A percentile compares a stretch with the other conserved stretches of the same genome.
Evolutionary conservation across 306 rosid genomes (phyloP).

Genomic region (Rubus idaeus): DNA sequence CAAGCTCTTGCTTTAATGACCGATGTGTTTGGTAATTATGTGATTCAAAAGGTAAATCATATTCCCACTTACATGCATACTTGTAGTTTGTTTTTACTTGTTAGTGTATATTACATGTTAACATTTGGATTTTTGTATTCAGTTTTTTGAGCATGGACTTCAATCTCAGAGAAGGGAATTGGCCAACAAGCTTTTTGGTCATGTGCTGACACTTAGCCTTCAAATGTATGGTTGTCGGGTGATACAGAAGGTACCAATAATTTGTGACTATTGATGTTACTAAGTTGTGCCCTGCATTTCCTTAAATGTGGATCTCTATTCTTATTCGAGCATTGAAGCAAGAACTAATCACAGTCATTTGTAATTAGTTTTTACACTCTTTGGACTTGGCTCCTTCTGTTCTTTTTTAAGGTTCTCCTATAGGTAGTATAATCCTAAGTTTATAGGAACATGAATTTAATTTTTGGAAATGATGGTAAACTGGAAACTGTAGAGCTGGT

Average conservation of each 20-base stretch:
- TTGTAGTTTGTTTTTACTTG: neutral
- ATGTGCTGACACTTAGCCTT: slow-evolving; percentile 87
- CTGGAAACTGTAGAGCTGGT: neutral
- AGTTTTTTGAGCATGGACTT: slow-evolving; percentile 99
- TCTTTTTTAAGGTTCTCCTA: neutral
- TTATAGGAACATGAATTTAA: neutral
- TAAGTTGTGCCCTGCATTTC: neutral
- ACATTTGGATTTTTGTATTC: slow-evolving; percentile 25
- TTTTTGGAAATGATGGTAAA: neutral
- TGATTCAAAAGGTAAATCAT: slow-evolving; percentile 78
- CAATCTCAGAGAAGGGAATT: slow-evolving; percentile 80
- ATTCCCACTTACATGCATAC: neutral
- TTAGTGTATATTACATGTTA: slow-evolving; percentile 12
- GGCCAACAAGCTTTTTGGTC: slow-evolving; percentile 78
- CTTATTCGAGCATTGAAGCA: neutral
- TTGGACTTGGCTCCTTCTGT: neutral
- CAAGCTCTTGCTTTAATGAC: slow-evolving; percentile 93
- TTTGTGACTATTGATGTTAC: slow-evolving; percentile 9
- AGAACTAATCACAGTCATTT: neutral
- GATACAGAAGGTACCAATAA: slow-evolving; percentile 77
- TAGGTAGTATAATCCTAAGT: neutral
- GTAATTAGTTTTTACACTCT: neutral
- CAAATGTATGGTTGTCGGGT: slow-evolving; percentile 99
- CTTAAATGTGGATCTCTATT: slow-evolving; percentile 8
- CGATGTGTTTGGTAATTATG: slow-evolving; percentile 96